A percentile compares a stretch with the other conserved stretches of the same genome.
These are phyloP conservation scores for Cryptococcus neoformans DNA, from an alignment of 1,284 basidiomycete species.

Conservation along the genomic window DNA sequence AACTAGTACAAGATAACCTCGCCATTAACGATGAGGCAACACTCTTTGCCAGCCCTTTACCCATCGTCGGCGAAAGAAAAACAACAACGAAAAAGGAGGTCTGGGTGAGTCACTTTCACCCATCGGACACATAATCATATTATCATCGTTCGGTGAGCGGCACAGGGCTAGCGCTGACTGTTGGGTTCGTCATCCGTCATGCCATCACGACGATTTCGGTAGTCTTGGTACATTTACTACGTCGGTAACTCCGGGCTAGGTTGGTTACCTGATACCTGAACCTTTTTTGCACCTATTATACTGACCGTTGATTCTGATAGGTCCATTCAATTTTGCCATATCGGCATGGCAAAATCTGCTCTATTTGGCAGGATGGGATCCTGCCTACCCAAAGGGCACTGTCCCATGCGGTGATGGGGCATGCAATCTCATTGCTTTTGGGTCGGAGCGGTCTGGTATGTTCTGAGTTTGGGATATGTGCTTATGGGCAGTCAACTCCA, in stretches of 20 bases:
- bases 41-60: constrained; percentile 38
- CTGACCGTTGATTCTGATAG: constrained; percentile 5
- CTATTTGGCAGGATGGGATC: constrained; percentile 42
- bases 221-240: constrained; percentile 45
- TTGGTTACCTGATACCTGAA: constrained; percentile 6
- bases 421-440: constrained; percentile 34
- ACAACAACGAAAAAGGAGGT: constrained; percentile 40
- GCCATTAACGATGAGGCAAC: constrained; percentile 29
- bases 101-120: constrained; percentile 26
- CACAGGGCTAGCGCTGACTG: neutral
- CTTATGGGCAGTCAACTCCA: constrained; percentile 59
- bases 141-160: neutral
- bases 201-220: neutral
- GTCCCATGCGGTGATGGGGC: constrained; percentile 31
- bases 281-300: neutral
- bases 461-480: constrained; percentile 1
- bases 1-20: too few relatives aligned
- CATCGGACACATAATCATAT: neutral
- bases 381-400: constrained; percentile 29
- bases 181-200: too few relatives aligned
- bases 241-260: constrained; percentile 45
- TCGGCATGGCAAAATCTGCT: constrained; percentile 45
- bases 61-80: constrained; percentile 34
- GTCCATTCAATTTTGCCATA: constrained; percentile 47
- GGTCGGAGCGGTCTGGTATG: constrained; percentile 32